Evolutionary conservation across 139 green algal species (phyloP).

Genomic region (Asterochloris sp.): DNA sequence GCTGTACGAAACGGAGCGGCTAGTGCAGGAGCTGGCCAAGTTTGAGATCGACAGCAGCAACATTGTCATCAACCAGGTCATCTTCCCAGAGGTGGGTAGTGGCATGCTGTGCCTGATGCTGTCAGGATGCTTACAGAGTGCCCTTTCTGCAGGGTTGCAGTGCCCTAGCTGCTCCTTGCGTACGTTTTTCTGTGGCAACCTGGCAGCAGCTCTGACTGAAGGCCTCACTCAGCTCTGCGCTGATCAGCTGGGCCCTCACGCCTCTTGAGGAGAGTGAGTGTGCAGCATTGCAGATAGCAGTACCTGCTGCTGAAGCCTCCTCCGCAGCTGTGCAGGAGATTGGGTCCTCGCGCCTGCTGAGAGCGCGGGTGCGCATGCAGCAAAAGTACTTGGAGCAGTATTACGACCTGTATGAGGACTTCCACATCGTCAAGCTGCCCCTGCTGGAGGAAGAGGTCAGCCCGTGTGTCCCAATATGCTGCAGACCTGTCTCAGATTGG

Average conservation of each 20-base stretch:
- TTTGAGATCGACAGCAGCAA: slow-evolving; percentile 95
- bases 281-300: neutral
- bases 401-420: slow-evolving; percentile 96
- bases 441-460: slow-evolving; percentile 89
- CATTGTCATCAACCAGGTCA: slow-evolving; percentile 97
- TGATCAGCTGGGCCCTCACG: too few species aligned
- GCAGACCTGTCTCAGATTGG: neutral
- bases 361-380: slow-evolving; percentile 89
- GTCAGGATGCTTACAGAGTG: too few species aligned
- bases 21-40: slow-evolving; percentile 93
- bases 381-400: slow-evolving; percentile 89
- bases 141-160: too few species aligned
- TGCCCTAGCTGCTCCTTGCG: too few species aligned
- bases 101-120: too few species aligned
- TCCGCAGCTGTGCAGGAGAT: slow-evolving; percentile 9
- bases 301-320: neutral
- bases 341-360: slow-evolving; percentile 60
- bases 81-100: slow-evolving; percentile 69
- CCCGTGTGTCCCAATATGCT: slow-evolving; percentile 8
- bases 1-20: slow-evolving; percentile 96
- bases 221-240: too few species aligned
- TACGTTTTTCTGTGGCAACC: too few species aligned
- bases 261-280: too few species aligned
- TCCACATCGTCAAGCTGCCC: slow-evolving; percentile 83
- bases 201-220: too few species aligned